phyloP scores from a whole-genome alignment of 192 early-diverging fungal species.

The Coemansia sp. region DNA sequence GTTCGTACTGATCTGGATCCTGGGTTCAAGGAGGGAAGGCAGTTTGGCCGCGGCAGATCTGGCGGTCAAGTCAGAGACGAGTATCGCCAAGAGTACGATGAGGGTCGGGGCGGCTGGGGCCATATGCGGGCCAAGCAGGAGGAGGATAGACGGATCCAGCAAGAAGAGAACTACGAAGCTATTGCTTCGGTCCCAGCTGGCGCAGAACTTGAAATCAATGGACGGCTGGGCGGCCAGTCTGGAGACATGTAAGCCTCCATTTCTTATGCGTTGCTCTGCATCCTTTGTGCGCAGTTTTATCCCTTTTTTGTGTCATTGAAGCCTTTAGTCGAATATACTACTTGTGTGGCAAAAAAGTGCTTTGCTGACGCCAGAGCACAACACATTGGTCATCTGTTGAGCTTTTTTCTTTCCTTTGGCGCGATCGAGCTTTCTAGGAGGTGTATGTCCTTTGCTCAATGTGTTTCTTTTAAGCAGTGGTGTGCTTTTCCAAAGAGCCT shows the following conservation, averaged over 20 bases:
- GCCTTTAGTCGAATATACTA: background rate
- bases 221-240: slow-evolving; percentile 23
- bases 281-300: background rate
- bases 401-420: background rate
- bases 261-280: background rate
- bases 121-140: slow-evolving; percentile 70
- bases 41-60: slow-evolving; percentile 91
- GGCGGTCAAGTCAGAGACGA: slow-evolving; percentile 97
- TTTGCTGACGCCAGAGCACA: background rate
- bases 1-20: slow-evolving; percentile 96
- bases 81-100: slow-evolving; percentile 92
- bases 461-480: background rate
- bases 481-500: background rate
- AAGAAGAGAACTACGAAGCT: slow-evolving; percentile 72
- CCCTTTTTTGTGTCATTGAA: background rate
- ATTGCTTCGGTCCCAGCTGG: slow-evolving; percentile 50
- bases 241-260: slow-evolving; percentile 4
- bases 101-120: slow-evolving; percentile 95
- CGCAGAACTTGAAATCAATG: slow-evolving; percentile 35
- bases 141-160: slow-evolving; percentile 56
- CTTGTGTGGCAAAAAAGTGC: background rate
- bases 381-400: background rate
- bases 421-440: background rate
- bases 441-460: background rate
- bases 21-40: slow-evolving; percentile 88